Evolutionary conservation across 306 rosid species (phyloP), one percentile per base, ranked within the genome.

Genomic region (Carpinus fangiana): DNA sequence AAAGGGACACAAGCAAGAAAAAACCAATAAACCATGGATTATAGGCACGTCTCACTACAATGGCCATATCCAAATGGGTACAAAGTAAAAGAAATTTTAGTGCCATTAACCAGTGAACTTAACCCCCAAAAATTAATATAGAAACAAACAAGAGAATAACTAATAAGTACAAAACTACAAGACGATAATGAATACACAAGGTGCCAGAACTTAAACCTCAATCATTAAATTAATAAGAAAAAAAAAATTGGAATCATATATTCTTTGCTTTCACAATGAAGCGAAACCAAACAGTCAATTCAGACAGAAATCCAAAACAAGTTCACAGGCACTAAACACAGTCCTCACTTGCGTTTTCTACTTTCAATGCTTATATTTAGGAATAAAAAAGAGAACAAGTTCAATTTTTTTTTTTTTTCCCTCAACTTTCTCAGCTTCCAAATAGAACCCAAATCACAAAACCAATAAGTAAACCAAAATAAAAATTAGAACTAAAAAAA

Each of bases 131-230:
- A 68, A 45, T 46, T 26, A 38, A 21, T 68, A 46, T 72, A 76
- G 76, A 51, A 83, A 71, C 56, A 80, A 76, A 62, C 73, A 53
- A 77, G 56, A 80, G 62, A 81, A 64, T 46, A 48, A 61, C 36
- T 50, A 72, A 54, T 11, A 60, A 52, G 67, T 34, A 48, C 47
- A 43, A 21, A 59, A 59, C 23, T 59, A 59, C 36, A 23, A 23
- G 65, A 59, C 14, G 6, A 23, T 4, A 11, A 59, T 59, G 65
- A 23, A 23, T 61, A 59, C 43, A 73, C 70, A 72, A 66, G 72
- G 36, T 72, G 78, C 69, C 69, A 76, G 62, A 9, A 5, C 67
- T 8, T 66, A 34, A 20, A 52, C 69, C 70, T 76, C 41, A 53
- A 45, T 59, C 9, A 18, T 18, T 14, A 18, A 53, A 14, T 18